Percentiles rank a stretch among this genome's conserved stretches.
phyloP scores from a whole-genome alignment of 2,329 filamentous ascomycete species.

The Curvularia sp. region DNA sequence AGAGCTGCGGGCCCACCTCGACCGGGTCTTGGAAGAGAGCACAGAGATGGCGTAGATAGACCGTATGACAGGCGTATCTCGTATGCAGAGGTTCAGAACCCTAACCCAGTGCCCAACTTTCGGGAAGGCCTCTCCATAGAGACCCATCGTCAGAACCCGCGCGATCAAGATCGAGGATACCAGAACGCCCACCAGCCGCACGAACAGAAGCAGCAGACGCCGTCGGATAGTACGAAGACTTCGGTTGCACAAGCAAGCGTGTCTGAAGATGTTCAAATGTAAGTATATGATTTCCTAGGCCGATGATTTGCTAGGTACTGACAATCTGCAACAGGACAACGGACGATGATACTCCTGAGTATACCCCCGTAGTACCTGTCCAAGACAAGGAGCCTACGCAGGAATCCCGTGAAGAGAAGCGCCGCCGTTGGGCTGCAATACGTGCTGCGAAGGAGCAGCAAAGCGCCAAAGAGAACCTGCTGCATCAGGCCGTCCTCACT shows the following conservation, averaged over 20 bases:
- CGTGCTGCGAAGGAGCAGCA: slow-evolving; percentile 51
- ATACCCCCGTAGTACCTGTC: slow-evolving; percentile 23
- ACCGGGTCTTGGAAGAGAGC: slow-evolving; percentile 18
- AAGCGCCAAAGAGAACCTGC: slow-evolving; percentile 64
- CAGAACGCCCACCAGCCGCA: slow-evolving; percentile 11
- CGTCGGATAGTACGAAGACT: slow-evolving; percentile 8
- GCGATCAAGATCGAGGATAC: slow-evolving; percentile 7
- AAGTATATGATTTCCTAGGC: slow-evolving; percentile 3
- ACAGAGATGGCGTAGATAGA: slow-evolving; percentile 19
- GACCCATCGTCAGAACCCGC: slow-evolving; percentile 11
- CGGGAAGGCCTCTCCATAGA: slow-evolving; percentile 22
- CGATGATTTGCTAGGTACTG: slow-evolving; percentile 10
- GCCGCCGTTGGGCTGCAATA: slow-evolving; percentile 44
- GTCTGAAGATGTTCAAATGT: slow-evolving; percentile 30
- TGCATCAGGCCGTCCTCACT: slow-evolving; percentile 74
- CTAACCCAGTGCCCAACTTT: slow-evolving; percentile 48
- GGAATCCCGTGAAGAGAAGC: slow-evolving; percentile 45
- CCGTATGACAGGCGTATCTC: slow-evolving; percentile 36
- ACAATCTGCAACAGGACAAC: slow-evolving; percentile 23
- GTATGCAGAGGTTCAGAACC: slow-evolving; percentile 50
- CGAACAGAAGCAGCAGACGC: slow-evolving; percentile 16
- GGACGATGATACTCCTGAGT: slow-evolving; percentile 29
- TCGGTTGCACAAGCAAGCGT: slow-evolving; percentile 11
- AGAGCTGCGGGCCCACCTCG: slow-evolving; percentile 56
- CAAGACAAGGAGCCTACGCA: slow-evolving; percentile 39